Conservation (phyloP, 2,329 filamentous ascomycete species). For the Trichoderma lentiforme region DNA sequence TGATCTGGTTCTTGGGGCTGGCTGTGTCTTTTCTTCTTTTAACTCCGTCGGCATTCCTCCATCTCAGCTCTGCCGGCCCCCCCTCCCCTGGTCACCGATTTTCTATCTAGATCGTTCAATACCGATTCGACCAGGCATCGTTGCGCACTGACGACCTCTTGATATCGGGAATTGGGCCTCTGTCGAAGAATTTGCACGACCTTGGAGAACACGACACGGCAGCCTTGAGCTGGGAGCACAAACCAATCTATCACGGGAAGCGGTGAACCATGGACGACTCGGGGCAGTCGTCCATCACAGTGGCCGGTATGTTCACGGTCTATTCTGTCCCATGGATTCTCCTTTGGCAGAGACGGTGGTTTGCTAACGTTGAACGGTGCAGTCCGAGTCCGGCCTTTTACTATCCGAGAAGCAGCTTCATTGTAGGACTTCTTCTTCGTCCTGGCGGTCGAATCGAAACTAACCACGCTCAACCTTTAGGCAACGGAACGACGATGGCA, state of each 20-base stretch:
- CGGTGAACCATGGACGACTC: constrained; percentile 25
- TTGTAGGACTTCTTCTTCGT: constrained; percentile 49
- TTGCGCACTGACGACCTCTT: neutral
- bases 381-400: constrained; percentile 71
- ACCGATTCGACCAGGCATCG: neutral
- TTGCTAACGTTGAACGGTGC: constrained; percentile 26
- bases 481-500: constrained; percentile 73
- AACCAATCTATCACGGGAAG: neutral
- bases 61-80: neutral
- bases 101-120: neutral
- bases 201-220: neutral
- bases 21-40: neutral
- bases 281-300: constrained; percentile 54
- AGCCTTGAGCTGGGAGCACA: neutral
- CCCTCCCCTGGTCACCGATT: constrained; percentile 4
- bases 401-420: constrained; percentile 92
- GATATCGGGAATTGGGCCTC: neutral
- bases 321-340: neutral
- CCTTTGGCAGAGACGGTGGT: neutral
- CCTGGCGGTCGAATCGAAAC: neutral
- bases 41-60: neutral
- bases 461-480: constrained; percentile 32
- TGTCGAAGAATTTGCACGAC: neutral
- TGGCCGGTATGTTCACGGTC: constrained; percentile 45
- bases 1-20: neutral